Percentiles rank a stretch among this genome's conserved stretches.
Conservation (phyloP, 768 basidiomycete species). For the Kwoniella mangroviensis region DNA sequence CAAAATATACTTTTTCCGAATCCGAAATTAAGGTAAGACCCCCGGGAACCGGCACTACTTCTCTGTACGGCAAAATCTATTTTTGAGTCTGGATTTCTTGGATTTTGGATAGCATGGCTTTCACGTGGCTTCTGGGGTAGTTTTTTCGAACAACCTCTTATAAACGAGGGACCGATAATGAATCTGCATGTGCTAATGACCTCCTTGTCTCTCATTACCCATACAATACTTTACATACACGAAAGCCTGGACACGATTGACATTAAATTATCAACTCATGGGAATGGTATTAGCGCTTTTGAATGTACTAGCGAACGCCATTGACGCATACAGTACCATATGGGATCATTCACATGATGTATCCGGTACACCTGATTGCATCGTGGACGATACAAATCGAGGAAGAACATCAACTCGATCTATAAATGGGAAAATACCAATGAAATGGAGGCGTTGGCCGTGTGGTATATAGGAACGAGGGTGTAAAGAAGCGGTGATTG, state of each 20-base stretch:
- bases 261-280: neutral
- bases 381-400: neutral
- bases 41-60: neutral
- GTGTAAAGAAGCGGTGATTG: neutral
- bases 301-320: constrained; percentile 1
- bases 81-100: neutral
- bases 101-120: neutral
- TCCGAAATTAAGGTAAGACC: constrained; percentile 9
- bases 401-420: too few relatives aligned
- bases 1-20: neutral
- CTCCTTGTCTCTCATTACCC: neutral
- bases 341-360: neutral
- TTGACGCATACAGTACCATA: neutral
- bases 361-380: neutral
- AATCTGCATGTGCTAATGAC: too few relatives aligned
- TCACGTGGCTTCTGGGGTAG: neutral
- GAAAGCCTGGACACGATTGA: neutral
- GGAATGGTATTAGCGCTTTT: neutral
- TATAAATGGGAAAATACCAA: too few relatives aligned
- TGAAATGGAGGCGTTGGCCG: neutral
- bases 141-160: neutral
- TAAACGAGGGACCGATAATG: too few relatives aligned
- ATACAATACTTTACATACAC: neutral
- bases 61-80: too few relatives aligned
- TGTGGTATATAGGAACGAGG: neutral